Conservation (phyloP, 441 rosid genomes). For the Pelargonium fulgidum region DNA sequence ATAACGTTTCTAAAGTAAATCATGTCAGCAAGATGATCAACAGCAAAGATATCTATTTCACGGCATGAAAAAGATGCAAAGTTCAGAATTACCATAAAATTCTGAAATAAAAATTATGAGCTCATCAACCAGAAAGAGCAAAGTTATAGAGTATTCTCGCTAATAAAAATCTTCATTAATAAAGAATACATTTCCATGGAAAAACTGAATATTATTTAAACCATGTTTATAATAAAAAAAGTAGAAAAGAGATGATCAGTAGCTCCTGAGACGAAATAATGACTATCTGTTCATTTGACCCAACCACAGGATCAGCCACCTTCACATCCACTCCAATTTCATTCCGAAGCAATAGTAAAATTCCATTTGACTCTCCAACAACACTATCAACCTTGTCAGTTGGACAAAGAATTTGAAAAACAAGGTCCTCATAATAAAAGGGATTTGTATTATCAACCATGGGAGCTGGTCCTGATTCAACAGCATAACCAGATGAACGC, state of each 20-base stretch:
- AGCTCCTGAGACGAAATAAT: constrained; percentile 90
- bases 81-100: background rate
- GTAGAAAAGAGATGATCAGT: constrained; percentile 14
- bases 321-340: constrained; percentile 85
- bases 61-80: too few relatives aligned
- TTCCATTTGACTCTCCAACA: constrained; percentile 69
- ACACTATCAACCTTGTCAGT: constrained; percentile 59
- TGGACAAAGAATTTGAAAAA: constrained; percentile 87
- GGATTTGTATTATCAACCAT: constrained; percentile 51
- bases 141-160: constrained; percentile 5
- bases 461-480: constrained; percentile 38
- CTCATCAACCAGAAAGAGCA: background rate
- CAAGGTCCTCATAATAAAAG: constrained; percentile 61
- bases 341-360: constrained; percentile 71
- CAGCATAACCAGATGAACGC: constrained; percentile 43
- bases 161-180: constrained; percentile 8
- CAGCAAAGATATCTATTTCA: background rate
- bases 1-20: constrained; percentile 12
- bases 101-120: background rate
- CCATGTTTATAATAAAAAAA: background rate
- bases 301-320: constrained; percentile 65
- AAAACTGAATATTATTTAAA: background rate
- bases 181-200: background rate
- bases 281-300: constrained; percentile 82
- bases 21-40: background rate